phyloP scores from a whole-genome alignment of 805 yeast genomes.

The Dipodascopsis uninucleata region DNA sequence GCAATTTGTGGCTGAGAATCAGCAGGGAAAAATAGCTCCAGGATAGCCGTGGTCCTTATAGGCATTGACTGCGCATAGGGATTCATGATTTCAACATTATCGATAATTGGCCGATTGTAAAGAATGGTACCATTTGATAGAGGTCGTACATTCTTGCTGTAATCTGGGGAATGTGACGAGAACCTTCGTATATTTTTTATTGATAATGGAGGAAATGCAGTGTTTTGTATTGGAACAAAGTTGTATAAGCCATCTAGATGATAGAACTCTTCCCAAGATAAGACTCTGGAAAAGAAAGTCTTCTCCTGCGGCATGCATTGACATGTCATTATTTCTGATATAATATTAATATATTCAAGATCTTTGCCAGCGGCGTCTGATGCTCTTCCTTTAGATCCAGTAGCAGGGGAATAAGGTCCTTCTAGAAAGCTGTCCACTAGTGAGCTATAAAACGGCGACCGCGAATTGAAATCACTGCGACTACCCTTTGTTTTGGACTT shows the following conservation, averaged over 20 bases:
- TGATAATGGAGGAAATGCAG: slow-evolving; percentile 8
- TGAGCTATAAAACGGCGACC: no score
- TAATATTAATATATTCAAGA: no score
- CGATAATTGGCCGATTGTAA: slow-evolving; percentile 15
- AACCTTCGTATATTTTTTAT: neutral
- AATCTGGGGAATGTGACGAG: slow-evolving; percentile 15
- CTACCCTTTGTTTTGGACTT: slow-evolving; percentile 1
- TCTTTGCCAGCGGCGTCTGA: no score
- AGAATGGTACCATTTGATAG: neutral
- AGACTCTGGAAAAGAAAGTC: slow-evolving; percentile 36
- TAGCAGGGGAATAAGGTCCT: no score
- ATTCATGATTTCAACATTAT: slow-evolving; percentile 22
- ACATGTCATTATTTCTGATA: slow-evolving; percentile 6
- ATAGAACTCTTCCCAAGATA: slow-evolving; percentile 37
- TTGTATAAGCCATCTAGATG: slow-evolving; percentile 29
- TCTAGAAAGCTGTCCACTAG: no score
- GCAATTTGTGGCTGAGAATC: slow-evolving; percentile 8
- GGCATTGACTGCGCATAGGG: slow-evolving; percentile 22
- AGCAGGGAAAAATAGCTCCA: slow-evolving; percentile 23
- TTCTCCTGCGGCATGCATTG: neutral
- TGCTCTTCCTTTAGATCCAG: no score
- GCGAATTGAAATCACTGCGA: no score
- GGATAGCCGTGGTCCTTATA: slow-evolving; percentile 8
- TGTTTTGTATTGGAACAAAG: slow-evolving; percentile 16
- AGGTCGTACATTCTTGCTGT: slow-evolving; percentile 10